These are phyloP conservation scores for Anthracocystis setariae DNA, from an alignment of 1,284 basidiomycete genomes.

Conservation along the genomic window DNA sequence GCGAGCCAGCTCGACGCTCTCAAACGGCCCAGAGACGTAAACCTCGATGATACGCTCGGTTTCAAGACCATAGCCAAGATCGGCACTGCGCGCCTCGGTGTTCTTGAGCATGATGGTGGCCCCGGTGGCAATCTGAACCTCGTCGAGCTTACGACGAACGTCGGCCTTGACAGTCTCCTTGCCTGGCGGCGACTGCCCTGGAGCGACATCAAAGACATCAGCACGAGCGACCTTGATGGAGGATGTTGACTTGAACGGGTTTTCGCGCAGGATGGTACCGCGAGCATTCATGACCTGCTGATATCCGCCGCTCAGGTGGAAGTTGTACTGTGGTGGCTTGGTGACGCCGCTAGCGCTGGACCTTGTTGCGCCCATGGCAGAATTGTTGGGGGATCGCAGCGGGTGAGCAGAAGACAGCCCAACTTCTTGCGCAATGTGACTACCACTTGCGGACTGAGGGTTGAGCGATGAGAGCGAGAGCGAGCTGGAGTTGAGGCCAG, in stretches of 20 bases:
- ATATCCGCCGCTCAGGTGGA: conserved; percentile 88
- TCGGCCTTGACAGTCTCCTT: conserved; percentile 81
- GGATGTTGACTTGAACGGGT: conserved; percentile 83
- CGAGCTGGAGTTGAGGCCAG: conserved; percentile 44
- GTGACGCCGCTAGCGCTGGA: conserved; percentile 27
- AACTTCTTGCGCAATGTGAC: conserved; percentile 43
- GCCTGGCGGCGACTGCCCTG: conserved; percentile 29
- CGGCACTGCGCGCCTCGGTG: conserved; percentile 52
- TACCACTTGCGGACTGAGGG: conserved; percentile 29
- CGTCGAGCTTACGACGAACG: conserved; percentile 86
- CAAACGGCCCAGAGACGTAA: conserved; percentile 83
- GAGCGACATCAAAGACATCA: conserved; percentile 76
- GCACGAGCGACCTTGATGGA: conserved; percentile 89
- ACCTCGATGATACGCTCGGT: conserved; percentile 92
- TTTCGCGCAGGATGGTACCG: conserved; percentile 86
- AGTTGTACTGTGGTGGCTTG: conserved; percentile 72
- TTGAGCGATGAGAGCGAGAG: conserved; percentile 52
- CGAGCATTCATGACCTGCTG: conserved; percentile 91
- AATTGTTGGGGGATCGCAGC: conserved; percentile 21
- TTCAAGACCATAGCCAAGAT: conserved; percentile 77
- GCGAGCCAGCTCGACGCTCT: conserved; percentile 89
- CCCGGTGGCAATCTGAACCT: conserved; percentile 86
- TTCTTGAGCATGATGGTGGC: conserved; percentile 84
- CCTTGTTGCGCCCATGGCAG: conserved; percentile 20
- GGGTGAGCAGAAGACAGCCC: conserved; percentile 26